These are phyloP conservation scores for Leishmania amazonensis DNA, from an alignment of 208 protist genomes.

Conservation along the genomic window DNA sequence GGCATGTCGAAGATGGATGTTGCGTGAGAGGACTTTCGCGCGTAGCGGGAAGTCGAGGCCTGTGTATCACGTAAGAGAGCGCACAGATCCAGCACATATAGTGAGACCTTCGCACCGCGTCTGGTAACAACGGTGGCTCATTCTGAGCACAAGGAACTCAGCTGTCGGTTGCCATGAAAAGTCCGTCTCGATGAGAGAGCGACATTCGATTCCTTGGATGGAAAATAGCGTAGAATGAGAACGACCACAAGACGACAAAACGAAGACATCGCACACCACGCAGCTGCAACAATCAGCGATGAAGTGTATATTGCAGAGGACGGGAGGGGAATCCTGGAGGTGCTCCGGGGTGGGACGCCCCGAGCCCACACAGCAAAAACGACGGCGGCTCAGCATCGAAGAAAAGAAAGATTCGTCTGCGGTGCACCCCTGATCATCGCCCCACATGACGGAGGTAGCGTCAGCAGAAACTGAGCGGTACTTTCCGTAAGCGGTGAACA, in stretches of 20 bases:
- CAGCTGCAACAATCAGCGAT: conserved; percentile 4
- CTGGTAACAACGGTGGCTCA: background rate
- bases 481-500: background rate
- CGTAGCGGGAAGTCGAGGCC: background rate
- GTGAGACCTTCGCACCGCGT: background rate
- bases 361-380: background rate
- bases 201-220: background rate
- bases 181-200: background rate
- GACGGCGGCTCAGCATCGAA: background rate
- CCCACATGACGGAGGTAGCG: background rate
- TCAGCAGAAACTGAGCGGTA: background rate
- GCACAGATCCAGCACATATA: background rate
- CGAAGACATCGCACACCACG: background rate
- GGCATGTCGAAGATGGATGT: background rate
- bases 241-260: background rate
- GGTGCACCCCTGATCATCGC: background rate
- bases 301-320: background rate
- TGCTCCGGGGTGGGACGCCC: background rate
- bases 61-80: background rate
- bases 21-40: background rate
- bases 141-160: background rate
- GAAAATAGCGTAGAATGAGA: background rate
- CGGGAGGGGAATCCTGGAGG: background rate
- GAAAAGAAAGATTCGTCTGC: background rate
- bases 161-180: background rate